These are phyloP conservation scores for Colletotrichum agaves DNA, from an alignment of 2,329 filamentous ascomycete species.

Conservation along the genomic window DNA sequence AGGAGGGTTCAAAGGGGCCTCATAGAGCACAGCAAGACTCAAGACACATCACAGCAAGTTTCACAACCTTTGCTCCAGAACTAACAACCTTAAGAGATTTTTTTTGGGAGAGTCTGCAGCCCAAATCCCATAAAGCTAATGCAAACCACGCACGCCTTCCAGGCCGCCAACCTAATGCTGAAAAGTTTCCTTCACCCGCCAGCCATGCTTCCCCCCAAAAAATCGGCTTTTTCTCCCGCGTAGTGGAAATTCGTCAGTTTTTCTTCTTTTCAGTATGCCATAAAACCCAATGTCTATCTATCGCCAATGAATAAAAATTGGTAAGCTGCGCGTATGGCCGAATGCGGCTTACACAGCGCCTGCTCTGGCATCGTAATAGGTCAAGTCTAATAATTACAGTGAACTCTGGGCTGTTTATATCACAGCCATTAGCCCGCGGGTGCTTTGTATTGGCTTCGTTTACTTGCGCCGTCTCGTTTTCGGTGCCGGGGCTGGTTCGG, in stretches of 20 bases:
- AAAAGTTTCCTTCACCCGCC: conserved; percentile 10
- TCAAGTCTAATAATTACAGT: conserved; percentile 30
- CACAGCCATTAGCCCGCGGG: neutral
- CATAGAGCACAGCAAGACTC: no score
- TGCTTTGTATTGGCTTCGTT: neutral
- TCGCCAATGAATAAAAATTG: neutral
- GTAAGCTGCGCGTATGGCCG: neutral
- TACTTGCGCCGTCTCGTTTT: conserved; percentile 41
- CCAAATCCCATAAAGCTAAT: conserved; percentile 2
- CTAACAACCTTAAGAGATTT: neutral
- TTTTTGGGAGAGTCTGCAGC: conserved; percentile 30
- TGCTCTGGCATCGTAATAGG: neutral
- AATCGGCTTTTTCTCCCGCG: neutral
- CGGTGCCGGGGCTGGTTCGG: conserved; percentile 40
- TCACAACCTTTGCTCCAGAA: neutral
- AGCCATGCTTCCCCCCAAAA: conserved; percentile 14
- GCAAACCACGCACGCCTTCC: conserved; percentile 15
- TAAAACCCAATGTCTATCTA: neutral
- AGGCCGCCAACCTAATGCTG: conserved; percentile 15
- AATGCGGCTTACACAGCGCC: neutral
- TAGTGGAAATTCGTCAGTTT: neutral
- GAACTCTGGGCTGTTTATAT: neutral
- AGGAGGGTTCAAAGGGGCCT: no score
- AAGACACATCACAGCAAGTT: neutral
- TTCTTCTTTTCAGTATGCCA: conserved; percentile 6